A percentile compares a stretch with the other conserved stretches of the same genome.
Evolutionary conservation across 305 asterid genomes (phyloP).

Genomic region (Rubia peregrina): DNA sequence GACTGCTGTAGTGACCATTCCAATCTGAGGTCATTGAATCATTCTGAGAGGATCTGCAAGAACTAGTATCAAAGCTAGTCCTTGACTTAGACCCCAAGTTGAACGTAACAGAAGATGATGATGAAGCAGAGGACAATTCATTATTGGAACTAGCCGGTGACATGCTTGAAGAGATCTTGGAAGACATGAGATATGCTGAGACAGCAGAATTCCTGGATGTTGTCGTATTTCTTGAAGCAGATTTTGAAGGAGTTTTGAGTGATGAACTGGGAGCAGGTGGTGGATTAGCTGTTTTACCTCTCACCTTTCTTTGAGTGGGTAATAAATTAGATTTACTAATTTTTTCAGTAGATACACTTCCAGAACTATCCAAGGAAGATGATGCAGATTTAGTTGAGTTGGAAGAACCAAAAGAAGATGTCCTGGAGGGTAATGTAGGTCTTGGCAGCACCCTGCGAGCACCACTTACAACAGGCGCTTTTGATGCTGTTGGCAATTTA

Average conservation of each 20-base stretch:
- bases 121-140: constrained; percentile 92
- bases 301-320: constrained; percentile 49
- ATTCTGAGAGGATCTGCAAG: constrained; percentile 48
- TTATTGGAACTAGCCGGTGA: constrained; percentile 94
- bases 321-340: constrained; percentile 35
- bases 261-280: constrained; percentile 39
- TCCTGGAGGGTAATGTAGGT: constrained; percentile 39
- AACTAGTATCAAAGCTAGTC: constrained; percentile 54
- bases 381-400: constrained; percentile 40
- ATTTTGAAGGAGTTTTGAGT: constrained; percentile 50
- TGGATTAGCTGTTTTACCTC: constrained; percentile 31
- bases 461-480: constrained; percentile 36
- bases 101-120: constrained; percentile 59
- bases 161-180: constrained; percentile 53
- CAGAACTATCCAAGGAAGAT: constrained; percentile 59
- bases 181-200: constrained; percentile 44
- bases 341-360: constrained; percentile 40
- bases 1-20: constrained; percentile 30
- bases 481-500: constrained; percentile 51
- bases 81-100: constrained; percentile 48
- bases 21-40: constrained; percentile 29
- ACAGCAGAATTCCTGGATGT: constrained; percentile 38
- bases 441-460: constrained; percentile 50
- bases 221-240: constrained; percentile 36
- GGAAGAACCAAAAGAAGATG: constrained; percentile 41